A percentile compares a stretch with the other conserved stretches of the same genome.
These are phyloP conservation scores for Colletotrichum costaricense DNA, from an alignment of 2,329 filamentous ascomycete species.

Conservation along the genomic window DNA sequence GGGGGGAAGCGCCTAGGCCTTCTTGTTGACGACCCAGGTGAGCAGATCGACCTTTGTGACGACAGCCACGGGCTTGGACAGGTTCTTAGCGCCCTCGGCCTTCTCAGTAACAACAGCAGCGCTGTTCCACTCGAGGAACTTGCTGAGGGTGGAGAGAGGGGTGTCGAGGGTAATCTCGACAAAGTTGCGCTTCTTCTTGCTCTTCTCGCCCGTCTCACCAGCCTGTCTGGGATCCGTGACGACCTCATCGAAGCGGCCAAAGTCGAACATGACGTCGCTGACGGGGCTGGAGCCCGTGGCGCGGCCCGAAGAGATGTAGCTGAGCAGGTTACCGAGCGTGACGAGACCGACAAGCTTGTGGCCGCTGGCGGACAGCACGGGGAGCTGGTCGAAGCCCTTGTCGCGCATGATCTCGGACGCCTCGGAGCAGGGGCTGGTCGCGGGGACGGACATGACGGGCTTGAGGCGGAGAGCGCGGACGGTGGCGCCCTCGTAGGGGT, in stretches of 20 bases:
- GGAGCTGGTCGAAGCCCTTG: conserved; percentile 97
- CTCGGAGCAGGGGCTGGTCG: conserved; percentile 79
- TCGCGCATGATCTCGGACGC: conserved; percentile 99
- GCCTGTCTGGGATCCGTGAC: conserved; percentile 86
- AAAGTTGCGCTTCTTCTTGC: conserved; percentile 74
- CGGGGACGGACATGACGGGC: conserved; percentile 87
- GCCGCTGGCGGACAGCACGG: conserved; percentile 79
- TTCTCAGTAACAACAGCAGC: conserved; percentile 93
- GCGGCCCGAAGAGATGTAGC: conserved; percentile 86
- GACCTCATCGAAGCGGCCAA: conserved; percentile 86
- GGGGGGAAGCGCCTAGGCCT: conserved; percentile 36
- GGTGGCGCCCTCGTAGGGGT: conserved; percentile 82
- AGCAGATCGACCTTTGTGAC: conserved; percentile 97
- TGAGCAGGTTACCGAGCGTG: conserved; percentile 93
- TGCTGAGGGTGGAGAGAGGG: conserved; percentile 82
- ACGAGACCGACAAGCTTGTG: conserved; percentile 88
- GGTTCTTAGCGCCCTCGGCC: conserved; percentile 62
- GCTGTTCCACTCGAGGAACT: conserved; percentile 98
- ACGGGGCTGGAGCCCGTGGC: conserved; percentile 80
- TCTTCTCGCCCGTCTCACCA: conserved; percentile 49
- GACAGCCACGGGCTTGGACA: conserved; percentile 84
- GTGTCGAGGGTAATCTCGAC: conserved; percentile 96
- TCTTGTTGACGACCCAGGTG: conserved; percentile 86
- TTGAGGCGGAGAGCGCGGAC: conserved; percentile 88
- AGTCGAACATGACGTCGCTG: conserved; percentile 96